These are phyloP conservation scores for Silene uniflora DNA, from an alignment of 148 eudicot genomes.

Conservation along the genomic window DNA sequence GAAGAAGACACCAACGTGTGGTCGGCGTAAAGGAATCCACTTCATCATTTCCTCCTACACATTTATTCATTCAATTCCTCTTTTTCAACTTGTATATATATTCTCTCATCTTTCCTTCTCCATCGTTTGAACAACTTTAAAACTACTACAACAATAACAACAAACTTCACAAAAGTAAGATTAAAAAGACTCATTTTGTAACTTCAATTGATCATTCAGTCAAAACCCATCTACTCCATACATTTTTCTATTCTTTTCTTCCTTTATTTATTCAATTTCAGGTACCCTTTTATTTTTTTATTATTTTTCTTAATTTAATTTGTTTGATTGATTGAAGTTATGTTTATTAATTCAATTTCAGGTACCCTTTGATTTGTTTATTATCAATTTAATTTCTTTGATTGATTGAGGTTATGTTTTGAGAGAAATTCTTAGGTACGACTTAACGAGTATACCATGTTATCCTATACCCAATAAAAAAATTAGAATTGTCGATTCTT, in stretches of 20 bases:
- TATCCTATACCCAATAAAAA: too few relatives aligned
- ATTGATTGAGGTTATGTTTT: too few relatives aligned
- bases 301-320: neutral
- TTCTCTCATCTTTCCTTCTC: neutral
- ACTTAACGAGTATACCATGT: too few relatives aligned
- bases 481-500: too few relatives aligned
- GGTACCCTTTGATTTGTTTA: too few relatives aligned
- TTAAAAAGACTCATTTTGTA: too few relatives aligned
- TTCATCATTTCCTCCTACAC: neutral
- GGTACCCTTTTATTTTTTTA: constrained; percentile 12
- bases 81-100: constrained; percentile 16
- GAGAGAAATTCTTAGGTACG: too few relatives aligned
- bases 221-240: constrained; percentile 21
- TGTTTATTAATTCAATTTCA: too few relatives aligned
- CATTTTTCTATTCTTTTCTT: constrained; percentile 9
- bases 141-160: too few relatives aligned
- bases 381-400: too few relatives aligned
- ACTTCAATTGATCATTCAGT: neutral
- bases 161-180: too few relatives aligned
- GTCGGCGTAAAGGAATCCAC: neutral
- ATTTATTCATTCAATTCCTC: neutral
- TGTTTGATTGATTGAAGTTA: neutral
- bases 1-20: constrained; percentile 2
- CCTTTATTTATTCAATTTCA: neutral
- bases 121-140: constrained; percentile 18